Evolutionary conservation across 352 stramenopile species (phyloP), one percentile per base, ranked within the genome.

Genomic region (Pythium rishiriense): DNA sequence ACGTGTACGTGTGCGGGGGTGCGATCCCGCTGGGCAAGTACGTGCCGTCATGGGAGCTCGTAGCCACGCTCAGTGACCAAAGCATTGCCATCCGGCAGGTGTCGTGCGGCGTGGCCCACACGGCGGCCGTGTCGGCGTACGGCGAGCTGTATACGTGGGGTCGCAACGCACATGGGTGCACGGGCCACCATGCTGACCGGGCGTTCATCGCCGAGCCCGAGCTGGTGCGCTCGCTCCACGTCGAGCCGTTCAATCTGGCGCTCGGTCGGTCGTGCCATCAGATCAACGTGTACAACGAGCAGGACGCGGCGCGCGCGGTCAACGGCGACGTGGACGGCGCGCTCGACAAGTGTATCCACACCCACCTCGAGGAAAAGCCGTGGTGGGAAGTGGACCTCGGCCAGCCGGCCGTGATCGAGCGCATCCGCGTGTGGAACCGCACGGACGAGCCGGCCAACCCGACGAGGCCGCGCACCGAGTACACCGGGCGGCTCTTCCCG

Each of bases 121-220:
- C 90, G 21, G 92, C 89, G 10, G 93, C 89, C 1, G 89, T 98
- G 7, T 96, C 89, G 1, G 78, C 76, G 0, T 83, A 86, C 21
- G 94, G 93, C 0, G 93, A 98, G 75, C 75, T 98, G 31, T 98
- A 96, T 72, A 96, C 85, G 4, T 98, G 94, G 94, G 95, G 95
- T 22, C 75, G 81, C 21, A 98, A 98, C 73, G 64, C 76, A 29
- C 76, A 88, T 47, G 94, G 90, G 1, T 98, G 94, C 71, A 98
- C 91, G 31, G 95, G 91, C 12, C 90, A 97, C 41, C 62, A 81
- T 33, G 28, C 68, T 14, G 68, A 75, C 73, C 76, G 75, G 29
- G 43, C 58, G 45, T 97, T 97, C 59, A 60, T 97, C 22, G 61
- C 77, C 1, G 79, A 87, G 53, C 91, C 95, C 1, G 73, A 85